Percentiles rank a stretch among this genome's conserved stretches.
phyloP scores from a whole-genome alignment of 2,329 filamentous ascomycete genomes.

The Cladosporium sp. region DNA sequence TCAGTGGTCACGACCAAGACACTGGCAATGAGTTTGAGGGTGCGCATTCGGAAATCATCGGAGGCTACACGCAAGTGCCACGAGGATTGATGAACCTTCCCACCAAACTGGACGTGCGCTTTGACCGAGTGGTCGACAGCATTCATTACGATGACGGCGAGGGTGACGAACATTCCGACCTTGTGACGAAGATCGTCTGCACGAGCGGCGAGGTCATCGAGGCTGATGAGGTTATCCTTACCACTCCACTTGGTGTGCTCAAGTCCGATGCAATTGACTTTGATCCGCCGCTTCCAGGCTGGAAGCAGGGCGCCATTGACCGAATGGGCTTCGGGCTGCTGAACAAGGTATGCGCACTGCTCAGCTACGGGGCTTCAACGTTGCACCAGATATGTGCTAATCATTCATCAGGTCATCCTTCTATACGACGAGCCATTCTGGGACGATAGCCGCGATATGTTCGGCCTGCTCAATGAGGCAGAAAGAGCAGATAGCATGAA shows the following conservation, averaged over 20 bases:
- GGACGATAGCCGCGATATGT: conserved; percentile 86
- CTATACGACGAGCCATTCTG: conserved; percentile 89
- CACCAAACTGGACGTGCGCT: conserved; percentile 69
- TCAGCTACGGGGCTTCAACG: background rate
- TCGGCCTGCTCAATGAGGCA: conserved; percentile 80
- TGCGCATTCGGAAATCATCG: conserved; percentile 85
- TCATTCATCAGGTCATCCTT: conserved; percentile 58
- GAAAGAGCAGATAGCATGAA: conserved; percentile 64
- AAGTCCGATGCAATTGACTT: conserved; percentile 82
- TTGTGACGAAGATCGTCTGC: conserved; percentile 62
- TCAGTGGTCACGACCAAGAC: conserved; percentile 93
- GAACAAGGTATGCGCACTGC: conserved; percentile 63
- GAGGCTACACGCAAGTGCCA: conserved; percentile 92
- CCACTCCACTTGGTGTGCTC: conserved; percentile 83
- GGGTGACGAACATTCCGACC: conserved; percentile 29
- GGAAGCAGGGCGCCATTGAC: conserved; percentile 76
- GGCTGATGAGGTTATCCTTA: conserved; percentile 88
- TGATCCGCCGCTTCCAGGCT: conserved; percentile 79
- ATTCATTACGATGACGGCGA: conserved; percentile 56
- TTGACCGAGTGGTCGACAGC: conserved; percentile 66
- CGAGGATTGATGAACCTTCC: conserved; percentile 78
- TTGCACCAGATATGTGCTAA: background rate
- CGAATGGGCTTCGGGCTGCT: conserved; percentile 88
- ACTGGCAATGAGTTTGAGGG: conserved; percentile 97
- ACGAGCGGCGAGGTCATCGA: conserved; percentile 71